These are phyloP conservation scores for Chaetomiaceae sp. DNA, from an alignment of 2,329 filamentous ascomycete genomes.

Conservation along the genomic window DNA sequence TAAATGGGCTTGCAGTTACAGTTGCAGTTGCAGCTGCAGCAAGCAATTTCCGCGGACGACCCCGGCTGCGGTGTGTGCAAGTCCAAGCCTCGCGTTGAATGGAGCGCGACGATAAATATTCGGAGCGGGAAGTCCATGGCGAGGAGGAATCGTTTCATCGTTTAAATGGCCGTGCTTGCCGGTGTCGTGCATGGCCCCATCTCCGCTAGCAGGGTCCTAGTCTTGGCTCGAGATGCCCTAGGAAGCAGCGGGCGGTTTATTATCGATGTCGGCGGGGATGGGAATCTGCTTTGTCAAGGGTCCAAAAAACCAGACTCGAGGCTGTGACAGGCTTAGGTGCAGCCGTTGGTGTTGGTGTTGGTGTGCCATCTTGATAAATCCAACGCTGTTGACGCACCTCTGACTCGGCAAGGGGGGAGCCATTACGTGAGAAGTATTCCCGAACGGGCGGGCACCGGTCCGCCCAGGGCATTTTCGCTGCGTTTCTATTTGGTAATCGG, in stretches of 20 bases:
- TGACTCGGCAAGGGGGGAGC: constrained; percentile 35
- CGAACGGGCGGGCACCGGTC: constrained; percentile 31
- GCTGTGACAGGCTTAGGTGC: neutral
- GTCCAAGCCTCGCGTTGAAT: too few species aligned
- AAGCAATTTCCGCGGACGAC: constrained; percentile 11
- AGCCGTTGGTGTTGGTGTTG: neutral
- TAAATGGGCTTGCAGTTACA: too few species aligned
- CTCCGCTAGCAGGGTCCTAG: too few species aligned
- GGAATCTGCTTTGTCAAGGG: neutral
- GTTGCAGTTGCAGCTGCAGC: too few species aligned
- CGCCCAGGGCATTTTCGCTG: constrained; percentile 13
- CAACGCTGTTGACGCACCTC: constrained; percentile 4
- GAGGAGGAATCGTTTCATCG: neutral
- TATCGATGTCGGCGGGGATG: neutral
- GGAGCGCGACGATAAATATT: constrained; percentile 13
- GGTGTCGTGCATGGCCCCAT: constrained; percentile 2
- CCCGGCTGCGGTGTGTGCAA: too few species aligned
- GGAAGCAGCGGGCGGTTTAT: neutral
- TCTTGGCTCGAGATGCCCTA: neutral
- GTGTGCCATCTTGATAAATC: neutral
- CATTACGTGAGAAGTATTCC: constrained; percentile 48
- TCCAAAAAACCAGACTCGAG: neutral
- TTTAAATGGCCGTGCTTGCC: constrained; percentile 7
- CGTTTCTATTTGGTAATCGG: constrained; percentile 49
- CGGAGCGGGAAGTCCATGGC: constrained; percentile 7